Percentiles rank a stretch among this genome's conserved stretches.
Evolutionary conservation across 2,329 filamentous ascomycete species (phyloP).

Genomic region (Colletotrichum acutatum): DNA sequence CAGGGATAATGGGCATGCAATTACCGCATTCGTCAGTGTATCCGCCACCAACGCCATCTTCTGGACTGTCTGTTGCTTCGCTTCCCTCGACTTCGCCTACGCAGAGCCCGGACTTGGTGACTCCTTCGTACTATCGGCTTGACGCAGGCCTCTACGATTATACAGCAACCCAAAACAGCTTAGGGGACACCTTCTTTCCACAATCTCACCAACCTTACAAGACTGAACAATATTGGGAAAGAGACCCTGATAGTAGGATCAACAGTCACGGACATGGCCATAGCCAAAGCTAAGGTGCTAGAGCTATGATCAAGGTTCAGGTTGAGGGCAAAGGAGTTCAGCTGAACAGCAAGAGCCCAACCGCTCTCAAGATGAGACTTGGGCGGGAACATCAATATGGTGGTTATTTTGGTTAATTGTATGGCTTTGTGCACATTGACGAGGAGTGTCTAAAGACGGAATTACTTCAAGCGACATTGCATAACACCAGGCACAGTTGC

Average conservation of each 20-base stretch:
- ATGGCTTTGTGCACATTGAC: neutral
- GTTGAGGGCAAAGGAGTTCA: too few species aligned
- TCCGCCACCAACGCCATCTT: neutral
- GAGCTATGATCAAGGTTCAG: neutral
- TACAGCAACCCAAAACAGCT: neutral
- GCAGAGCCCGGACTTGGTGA: slow-evolving; percentile 3
- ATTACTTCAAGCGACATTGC: neutral
- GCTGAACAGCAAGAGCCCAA: too few species aligned
- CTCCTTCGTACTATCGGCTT: neutral
- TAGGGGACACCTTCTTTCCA: neutral
- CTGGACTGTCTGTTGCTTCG: neutral
- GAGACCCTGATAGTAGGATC: neutral
- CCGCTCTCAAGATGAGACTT: too few species aligned
- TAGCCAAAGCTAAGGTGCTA: neutral
- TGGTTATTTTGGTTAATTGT: neutral
- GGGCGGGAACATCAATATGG: too few species aligned
- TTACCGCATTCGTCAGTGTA: neutral
- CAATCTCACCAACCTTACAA: neutral
- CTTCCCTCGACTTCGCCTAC: neutral
- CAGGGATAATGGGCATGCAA: neutral
- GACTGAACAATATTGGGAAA: neutral
- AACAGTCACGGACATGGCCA: neutral
- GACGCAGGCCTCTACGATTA: neutral
- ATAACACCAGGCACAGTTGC: neutral
- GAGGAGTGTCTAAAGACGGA: neutral